Base-by-base conservation (phyloP, 2,329 filamentous ascomycete species). In the Pyricularia pennisetigena region DNA sequence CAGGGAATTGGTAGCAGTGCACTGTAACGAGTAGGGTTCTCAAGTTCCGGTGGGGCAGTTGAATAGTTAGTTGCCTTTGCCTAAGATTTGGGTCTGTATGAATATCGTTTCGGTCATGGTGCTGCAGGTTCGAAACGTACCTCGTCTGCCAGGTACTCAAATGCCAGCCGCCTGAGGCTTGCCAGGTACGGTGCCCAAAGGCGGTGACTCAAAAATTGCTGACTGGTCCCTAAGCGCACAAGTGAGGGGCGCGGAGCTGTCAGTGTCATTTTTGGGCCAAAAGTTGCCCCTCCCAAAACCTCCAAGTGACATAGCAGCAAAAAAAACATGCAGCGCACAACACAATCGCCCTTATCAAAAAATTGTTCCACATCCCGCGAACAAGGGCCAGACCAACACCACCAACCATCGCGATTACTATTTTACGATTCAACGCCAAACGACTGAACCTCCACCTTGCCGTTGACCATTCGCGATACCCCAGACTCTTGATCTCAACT, bases 231-330 rank as follows among this genome's bases (percentile, higher is more conserved):
- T 49, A n/a, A 49, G 41, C 41, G 41, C 41, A 49, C 41, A 49
- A 49, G 41, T 49, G 41, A 49, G 41, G 41, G 41, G 41, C 41
- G 41, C 41, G 20, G 7, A 49, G 41, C 41, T 49, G 41, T 49
- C 41, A 49, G 41, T 16, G 41, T 3, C 20, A 10, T 49, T 49
- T 49, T 49, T n/a, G 7, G 41, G 20, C 41, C 41, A 49, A 49
- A 49, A 49, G 41, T 49, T 49, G 64, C 64, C 64, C 64, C 64
- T 65, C 64, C 64, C 41, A 49, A 49, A 35, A 35, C 32, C 41
- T 49, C 20, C 41, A 49, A 49, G 41, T 49, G 41, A 49, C 41
- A 49, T 49, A 20, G 20, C 20, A 49, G 41, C 16, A 20, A 49
- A 49, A 49, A 49, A 41, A 49, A n/a, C 20, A 49, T n/a, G 41